These are phyloP conservation scores for Clonostachys byssicola DNA, from an alignment of 2,329 filamentous ascomycete species.

Conservation along the genomic window DNA sequence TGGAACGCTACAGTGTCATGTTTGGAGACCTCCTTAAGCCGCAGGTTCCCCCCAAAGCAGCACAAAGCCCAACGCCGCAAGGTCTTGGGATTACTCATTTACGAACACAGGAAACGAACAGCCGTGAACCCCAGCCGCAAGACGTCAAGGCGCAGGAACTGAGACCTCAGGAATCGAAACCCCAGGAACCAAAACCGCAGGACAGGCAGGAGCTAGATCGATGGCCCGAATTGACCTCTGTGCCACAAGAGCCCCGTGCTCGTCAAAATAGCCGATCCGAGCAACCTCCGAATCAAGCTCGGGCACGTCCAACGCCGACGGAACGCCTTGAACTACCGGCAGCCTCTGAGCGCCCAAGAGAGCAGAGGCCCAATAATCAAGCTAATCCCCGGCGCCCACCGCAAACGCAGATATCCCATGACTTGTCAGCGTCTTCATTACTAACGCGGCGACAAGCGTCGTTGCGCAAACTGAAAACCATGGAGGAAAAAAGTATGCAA, in stretches of 20 bases:
- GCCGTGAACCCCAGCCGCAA: background rate
- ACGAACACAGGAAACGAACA: background rate
- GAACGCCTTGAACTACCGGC: background rate
- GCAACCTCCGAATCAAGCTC: too few relatives aligned
- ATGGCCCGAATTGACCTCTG: too few relatives aligned
- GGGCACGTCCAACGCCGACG: too few relatives aligned
- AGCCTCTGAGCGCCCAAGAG: background rate
- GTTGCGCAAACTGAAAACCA: conserved; percentile 50
- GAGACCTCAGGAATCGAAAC: too few relatives aligned
- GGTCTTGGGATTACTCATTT: background rate
- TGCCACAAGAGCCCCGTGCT: too few relatives aligned
- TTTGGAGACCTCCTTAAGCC: conserved; percentile 69
- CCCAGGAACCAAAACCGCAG: too few relatives aligned
- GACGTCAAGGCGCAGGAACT: too few relatives aligned
- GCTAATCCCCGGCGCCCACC: background rate
- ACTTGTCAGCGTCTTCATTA: conserved; percentile 24
- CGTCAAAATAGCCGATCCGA: too few relatives aligned
- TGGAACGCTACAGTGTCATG: conserved; percentile 95
- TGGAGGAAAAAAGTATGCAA: conserved; percentile 36
- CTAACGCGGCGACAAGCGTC: conserved; percentile 56
- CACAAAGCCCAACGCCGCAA: background rate
- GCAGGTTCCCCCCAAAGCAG: background rate
- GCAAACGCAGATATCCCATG: background rate
- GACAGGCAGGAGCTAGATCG: too few relatives aligned
- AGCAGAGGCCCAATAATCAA: background rate